Conservation (phyloP, 1,284 basidiomycete species). For the Abortiporus biennis region DNA sequence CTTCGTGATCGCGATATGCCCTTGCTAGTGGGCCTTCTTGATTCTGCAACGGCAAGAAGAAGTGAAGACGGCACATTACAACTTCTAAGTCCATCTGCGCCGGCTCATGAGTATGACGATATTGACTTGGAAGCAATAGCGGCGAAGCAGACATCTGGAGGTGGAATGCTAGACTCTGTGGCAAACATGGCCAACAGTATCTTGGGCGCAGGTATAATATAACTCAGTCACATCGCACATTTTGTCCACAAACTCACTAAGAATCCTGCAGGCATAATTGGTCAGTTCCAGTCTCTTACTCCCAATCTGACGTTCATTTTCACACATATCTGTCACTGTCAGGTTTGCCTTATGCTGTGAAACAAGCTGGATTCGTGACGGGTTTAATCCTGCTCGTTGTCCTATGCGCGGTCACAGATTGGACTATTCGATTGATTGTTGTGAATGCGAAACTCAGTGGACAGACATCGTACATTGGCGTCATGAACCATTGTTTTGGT, state of each 20-base stretch:
- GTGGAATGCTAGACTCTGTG: slow-evolving; percentile 78
- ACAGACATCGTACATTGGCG: slow-evolving; percentile 89
- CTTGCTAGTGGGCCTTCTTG: slow-evolving; percentile 69
- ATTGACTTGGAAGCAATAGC: slow-evolving; percentile 64
- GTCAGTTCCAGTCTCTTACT: slow-evolving; percentile 49
- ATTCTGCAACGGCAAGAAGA: slow-evolving; percentile 50
- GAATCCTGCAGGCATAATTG: slow-evolving; percentile 71
- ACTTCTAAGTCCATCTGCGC: slow-evolving; percentile 33
- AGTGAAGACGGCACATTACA: slow-evolving; percentile 49
- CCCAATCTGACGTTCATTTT: too few species aligned
- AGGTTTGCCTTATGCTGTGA: slow-evolving; percentile 90
- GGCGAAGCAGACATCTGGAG: slow-evolving; percentile 63
- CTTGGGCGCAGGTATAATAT: slow-evolving; percentile 74
- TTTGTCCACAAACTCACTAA: slow-evolving; percentile 1
- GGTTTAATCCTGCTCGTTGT: slow-evolving; percentile 79
- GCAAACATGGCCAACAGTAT: slow-evolving; percentile 98
- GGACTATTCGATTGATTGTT: slow-evolving; percentile 96
- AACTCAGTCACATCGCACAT: slow-evolving; percentile 2
- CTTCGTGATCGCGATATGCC: slow-evolving; percentile 57
- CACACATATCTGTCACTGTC: slow-evolving; percentile 2
- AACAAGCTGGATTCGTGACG: slow-evolving; percentile 88
- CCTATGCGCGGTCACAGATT: slow-evolving; percentile 87
- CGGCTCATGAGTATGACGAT: slow-evolving; percentile 26
- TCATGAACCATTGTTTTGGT: slow-evolving; percentile 96
- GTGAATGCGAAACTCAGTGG: slow-evolving; percentile 96